Conservation (phyloP, 192 early-diverging fungal species). For the Podila verticillata region DNA sequence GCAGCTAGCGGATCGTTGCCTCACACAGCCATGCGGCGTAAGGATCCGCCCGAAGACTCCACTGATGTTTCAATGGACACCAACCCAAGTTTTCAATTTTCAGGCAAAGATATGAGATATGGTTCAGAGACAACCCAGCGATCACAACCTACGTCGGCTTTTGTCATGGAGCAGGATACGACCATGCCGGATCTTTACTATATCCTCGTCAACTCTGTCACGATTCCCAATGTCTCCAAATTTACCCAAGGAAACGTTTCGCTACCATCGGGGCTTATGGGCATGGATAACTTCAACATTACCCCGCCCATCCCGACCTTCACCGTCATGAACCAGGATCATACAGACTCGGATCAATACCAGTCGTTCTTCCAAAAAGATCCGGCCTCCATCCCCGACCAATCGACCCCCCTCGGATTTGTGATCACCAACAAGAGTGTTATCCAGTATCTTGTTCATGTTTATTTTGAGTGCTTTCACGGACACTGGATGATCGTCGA, state of each 20-base stretch:
- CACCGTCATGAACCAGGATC: conserved; percentile 27
- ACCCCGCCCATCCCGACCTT: conserved; percentile 19
- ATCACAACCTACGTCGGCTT: neutral
- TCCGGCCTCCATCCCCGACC: conserved; percentile 21
- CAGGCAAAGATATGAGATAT: neutral
- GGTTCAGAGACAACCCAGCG: conserved; percentile 1
- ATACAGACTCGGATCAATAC: conserved; percentile 19
- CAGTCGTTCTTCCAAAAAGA: conserved; percentile 41
- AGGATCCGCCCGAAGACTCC: conserved; percentile 1
- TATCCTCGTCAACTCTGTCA: conserved; percentile 40
- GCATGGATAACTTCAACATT: conserved; percentile 31
- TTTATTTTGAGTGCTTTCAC: conserved; percentile 51
- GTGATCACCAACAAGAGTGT: conserved; percentile 52
- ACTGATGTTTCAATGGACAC: conserved; percentile 2
- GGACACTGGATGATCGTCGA: conserved; percentile 49
- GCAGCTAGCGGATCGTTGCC: conserved; percentile 24
- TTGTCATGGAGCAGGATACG: conserved; percentile 21
- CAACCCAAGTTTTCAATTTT: neutral
- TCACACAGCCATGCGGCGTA: conserved; percentile 11
- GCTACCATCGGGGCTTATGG: neutral
- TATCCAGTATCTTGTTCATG: conserved; percentile 45
- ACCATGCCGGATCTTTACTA: conserved; percentile 42
- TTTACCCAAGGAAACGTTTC: conserved; percentile 6
- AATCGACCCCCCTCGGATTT: conserved; percentile 25
- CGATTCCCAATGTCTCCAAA: conserved; percentile 31